Evolutionary conservation across 2,329 filamentous ascomycete species (phyloP).

Genomic region (Aquanectria penicillioides): DNA sequence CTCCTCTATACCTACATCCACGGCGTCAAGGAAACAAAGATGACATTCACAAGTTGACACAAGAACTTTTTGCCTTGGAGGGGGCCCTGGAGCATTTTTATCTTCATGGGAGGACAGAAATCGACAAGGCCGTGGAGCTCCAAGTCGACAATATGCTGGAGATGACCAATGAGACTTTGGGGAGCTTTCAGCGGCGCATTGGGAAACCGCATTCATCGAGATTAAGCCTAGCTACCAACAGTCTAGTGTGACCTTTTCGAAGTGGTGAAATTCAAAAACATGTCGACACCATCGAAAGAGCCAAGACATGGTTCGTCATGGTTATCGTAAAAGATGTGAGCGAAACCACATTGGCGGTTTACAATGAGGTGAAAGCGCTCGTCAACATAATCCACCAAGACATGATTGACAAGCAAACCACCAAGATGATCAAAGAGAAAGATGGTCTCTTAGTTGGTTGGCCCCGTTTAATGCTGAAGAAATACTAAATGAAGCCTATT

Average conservation of each 20-base stretch:
- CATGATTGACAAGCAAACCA: constrained; percentile 25
- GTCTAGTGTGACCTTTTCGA: constrained; percentile 34
- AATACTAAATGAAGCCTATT: constrained; percentile 21
- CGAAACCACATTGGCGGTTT: constrained; percentile 30
- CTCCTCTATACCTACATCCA: constrained; percentile 30
- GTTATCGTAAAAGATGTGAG: constrained; percentile 34
- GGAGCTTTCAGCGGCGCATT: constrained; percentile 28
- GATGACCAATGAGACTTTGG: constrained; percentile 35
- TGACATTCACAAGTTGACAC: constrained; percentile 35
- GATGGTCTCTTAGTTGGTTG: constrained; percentile 30
- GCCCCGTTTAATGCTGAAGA: constrained; percentile 31
- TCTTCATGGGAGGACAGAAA: constrained; percentile 2
- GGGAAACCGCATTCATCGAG: constrained; percentile 20
- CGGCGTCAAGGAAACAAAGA: constrained; percentile 33
- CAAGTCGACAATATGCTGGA: constrained; percentile 25
- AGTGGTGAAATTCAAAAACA: constrained; percentile 32
- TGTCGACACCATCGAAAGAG: constrained; percentile 32
- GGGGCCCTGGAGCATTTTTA: constrained; percentile 35
- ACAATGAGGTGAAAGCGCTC: constrained; percentile 34
- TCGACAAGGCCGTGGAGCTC: background rate
- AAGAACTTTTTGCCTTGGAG: constrained; percentile 39
- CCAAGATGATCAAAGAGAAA: constrained; percentile 26
- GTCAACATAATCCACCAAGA: constrained; percentile 33
- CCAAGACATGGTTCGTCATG: constrained; percentile 42
- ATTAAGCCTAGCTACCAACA: constrained; percentile 23